Evolutionary conservation across 768 basidiomycete genomes (phyloP).

Genomic region (Sporobolomyces pararoseus): DNA sequence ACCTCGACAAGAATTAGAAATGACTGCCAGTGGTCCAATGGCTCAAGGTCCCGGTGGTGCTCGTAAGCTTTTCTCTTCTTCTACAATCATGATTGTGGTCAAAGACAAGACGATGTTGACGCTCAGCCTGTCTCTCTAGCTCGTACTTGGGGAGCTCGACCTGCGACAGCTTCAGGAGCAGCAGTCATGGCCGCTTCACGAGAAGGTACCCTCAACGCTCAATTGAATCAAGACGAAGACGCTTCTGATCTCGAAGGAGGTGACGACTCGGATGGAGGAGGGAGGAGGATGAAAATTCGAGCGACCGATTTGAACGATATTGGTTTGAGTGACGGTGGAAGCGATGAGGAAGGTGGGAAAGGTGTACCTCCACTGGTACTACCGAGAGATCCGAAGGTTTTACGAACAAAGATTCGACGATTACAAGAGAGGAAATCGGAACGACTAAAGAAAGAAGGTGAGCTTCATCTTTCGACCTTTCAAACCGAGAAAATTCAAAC

Average conservation of each 20-base stretch:
- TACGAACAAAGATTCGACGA: conserved; percentile 35
- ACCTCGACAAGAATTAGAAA: conserved; percentile 30
- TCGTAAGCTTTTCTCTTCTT: conserved; percentile 17
- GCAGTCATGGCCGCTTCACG: conserved; percentile 41
- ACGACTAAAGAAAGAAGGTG: conserved; percentile 38
- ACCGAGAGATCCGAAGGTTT: conserved; percentile 40
- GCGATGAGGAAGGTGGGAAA: conserved; percentile 27
- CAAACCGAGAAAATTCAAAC: neutral
- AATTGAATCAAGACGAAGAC: conserved; percentile 44
- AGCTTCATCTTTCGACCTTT: neutral
- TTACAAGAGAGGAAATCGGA: conserved; percentile 36
- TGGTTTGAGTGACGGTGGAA: conserved; percentile 20
- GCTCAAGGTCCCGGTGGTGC: conserved; percentile 40
- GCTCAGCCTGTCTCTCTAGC: neutral
- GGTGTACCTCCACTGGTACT: conserved; percentile 42
- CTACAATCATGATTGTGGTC: too few species aligned
- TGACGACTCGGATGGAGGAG: conserved; percentile 10
- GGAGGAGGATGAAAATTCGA: conserved; percentile 19
- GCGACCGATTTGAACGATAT: conserved; percentile 45
- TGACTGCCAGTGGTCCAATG: conserved; percentile 42
- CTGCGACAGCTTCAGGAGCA: conserved; percentile 18
- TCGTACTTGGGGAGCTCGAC: conserved; percentile 21
- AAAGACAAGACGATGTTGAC: too few species aligned
- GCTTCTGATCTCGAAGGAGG: conserved; percentile 42
- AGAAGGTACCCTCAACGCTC: conserved; percentile 25